A percentile compares a stretch with the other conserved stretches of the same genome.
phyloP scores from a whole-genome alignment of 768 basidiomycete species.

The Brasilioporus rufonigricans region DNA sequence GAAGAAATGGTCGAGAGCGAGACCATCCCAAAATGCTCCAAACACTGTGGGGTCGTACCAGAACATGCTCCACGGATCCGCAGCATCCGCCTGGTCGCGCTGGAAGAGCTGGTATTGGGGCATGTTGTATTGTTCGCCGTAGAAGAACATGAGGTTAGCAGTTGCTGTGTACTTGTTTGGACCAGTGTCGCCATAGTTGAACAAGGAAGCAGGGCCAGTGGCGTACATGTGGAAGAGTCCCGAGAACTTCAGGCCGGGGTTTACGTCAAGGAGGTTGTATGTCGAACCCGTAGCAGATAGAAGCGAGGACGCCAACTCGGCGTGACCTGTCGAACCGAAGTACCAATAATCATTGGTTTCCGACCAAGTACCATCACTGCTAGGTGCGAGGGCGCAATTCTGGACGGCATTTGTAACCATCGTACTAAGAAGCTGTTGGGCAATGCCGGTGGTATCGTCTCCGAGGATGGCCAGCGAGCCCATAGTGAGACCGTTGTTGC shows the following conservation, averaged over 20 bases:
- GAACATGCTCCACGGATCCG: constrained; percentile 86
- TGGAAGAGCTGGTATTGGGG: constrained; percentile 86
- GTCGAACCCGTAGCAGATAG: constrained; percentile 83
- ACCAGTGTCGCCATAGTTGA: constrained; percentile 61
- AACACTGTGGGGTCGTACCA: constrained; percentile 86
- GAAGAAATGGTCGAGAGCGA: constrained; percentile 83
- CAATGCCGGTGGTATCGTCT: constrained; percentile 75
- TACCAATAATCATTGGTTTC: constrained; percentile 97
- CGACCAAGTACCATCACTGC: constrained; percentile 82
- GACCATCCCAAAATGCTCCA: constrained; percentile 91
- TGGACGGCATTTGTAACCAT: constrained; percentile 71
- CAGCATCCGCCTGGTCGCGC: constrained; percentile 80
- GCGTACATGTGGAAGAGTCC: constrained; percentile 90
- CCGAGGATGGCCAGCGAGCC: constrained; percentile 87
- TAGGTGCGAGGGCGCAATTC: constrained; percentile 68
- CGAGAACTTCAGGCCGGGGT: constrained; percentile 69
- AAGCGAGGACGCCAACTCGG: constrained; percentile 84
- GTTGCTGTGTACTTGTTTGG: constrained; percentile 96
- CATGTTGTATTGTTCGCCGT: constrained; percentile 62
- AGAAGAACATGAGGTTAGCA: constrained; percentile 84
- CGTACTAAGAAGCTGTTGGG: constrained; percentile 60
- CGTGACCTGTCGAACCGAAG: constrained; percentile 88
- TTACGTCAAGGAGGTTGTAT: constrained; percentile 66
- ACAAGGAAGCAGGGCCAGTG: constrained; percentile 79
- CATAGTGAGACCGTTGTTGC: constrained; percentile 86